phyloP scores from a whole-genome alignment of 2,329 filamentous ascomycete species.

The Tolypocladium cylindrosporum region DNA sequence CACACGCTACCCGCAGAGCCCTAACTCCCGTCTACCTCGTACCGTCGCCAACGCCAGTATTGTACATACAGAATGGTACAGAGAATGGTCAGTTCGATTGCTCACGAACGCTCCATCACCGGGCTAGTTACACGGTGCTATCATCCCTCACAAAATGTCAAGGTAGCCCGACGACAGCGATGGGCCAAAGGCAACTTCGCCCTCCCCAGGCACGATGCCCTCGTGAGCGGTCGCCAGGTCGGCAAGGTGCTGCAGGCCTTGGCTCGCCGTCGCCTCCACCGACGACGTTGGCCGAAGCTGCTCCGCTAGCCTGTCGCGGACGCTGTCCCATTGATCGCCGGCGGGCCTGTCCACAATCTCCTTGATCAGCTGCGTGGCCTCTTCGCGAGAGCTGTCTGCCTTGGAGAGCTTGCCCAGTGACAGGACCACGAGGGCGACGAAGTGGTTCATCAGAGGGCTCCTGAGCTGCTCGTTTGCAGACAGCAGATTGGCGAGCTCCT shows the following conservation, averaged over 20 bases:
- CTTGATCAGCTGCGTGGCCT: slow-evolving; percentile 44
- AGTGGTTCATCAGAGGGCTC: slow-evolving; percentile 59
- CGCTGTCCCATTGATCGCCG: slow-evolving; percentile 45
- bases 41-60: neutral
- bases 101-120: neutral
- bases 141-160: slow-evolving; percentile 14
- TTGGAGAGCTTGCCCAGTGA: slow-evolving; percentile 51
- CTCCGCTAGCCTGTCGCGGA: slow-evolving; percentile 33
- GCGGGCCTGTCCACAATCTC: slow-evolving; percentile 45
- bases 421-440: slow-evolving; percentile 48
- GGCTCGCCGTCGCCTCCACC: slow-evolving; percentile 33
- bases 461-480: slow-evolving; percentile 42
- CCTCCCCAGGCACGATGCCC: slow-evolving; percentile 16
- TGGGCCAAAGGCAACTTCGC: slow-evolving; percentile 20
- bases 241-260: slow-evolving; percentile 50
- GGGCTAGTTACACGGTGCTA: neutral
- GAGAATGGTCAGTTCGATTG: no score
- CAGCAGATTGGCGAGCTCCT: slow-evolving; percentile 49
- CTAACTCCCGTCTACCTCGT: neutral
- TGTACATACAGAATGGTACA: neutral
- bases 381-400: slow-evolving; percentile 43
- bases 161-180: slow-evolving; percentile 26
- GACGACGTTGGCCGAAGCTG: slow-evolving; percentile 24
- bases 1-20: neutral
- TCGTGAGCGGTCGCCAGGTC: slow-evolving; percentile 41